Percentiles rank a stretch among this genome's conserved stretches.
These are phyloP conservation scores for Camillea tinctor DNA, from an alignment of 2,329 filamentous ascomycete species.

Conservation along the genomic window DNA sequence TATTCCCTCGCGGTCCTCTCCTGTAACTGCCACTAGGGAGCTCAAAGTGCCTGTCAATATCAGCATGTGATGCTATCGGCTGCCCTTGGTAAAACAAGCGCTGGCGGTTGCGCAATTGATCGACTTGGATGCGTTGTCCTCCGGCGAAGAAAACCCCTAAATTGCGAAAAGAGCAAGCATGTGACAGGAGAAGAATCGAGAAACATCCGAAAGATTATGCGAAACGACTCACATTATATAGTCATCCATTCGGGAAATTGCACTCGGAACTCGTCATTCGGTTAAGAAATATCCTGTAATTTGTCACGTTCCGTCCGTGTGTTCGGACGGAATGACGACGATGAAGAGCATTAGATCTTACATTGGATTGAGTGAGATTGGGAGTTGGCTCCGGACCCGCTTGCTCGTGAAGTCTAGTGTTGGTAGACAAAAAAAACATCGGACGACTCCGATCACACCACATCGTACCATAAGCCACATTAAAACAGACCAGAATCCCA, in stretches of 20 bases:
- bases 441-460: background rate
- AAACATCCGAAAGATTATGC: background rate
- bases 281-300: background rate
- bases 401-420: background rate
- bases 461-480: background rate
- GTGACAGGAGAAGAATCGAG: background rate
- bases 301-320: background rate
- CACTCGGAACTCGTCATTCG: background rate
- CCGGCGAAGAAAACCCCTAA: background rate
- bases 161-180: background rate
- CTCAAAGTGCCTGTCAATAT: too few species aligned
- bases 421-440: background rate
- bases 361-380: background rate
- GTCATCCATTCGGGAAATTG: background rate
- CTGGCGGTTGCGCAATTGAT: background rate
- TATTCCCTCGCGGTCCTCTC: too few species aligned
- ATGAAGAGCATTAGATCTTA: background rate
- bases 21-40: too few species aligned
- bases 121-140: background rate
- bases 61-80: background rate
- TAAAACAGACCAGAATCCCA: background rate
- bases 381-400: background rate
- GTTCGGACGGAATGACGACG: background rate
- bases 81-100: background rate
- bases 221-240: too few species aligned